A percentile compares a stretch with the other conserved stretches of the same genome.
Conservation (phyloP, 345 rosid genomes). For the Litchi chinensis region DNA sequence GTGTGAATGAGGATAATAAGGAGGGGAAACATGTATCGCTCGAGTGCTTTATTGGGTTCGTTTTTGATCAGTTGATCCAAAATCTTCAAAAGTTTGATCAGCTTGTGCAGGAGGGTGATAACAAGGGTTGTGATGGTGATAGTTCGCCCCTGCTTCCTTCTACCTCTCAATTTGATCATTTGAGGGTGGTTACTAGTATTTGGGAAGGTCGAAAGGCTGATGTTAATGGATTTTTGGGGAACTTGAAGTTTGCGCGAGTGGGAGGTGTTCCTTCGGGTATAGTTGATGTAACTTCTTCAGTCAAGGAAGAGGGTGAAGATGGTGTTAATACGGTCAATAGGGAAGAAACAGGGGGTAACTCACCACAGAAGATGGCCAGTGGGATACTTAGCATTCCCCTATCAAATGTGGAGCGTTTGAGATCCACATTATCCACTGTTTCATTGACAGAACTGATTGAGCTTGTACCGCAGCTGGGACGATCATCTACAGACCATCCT, state of each 20-base stretch:
- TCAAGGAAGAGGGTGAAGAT: constrained; percentile 59
- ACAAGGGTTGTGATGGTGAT: constrained; percentile 30
- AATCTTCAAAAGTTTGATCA: constrained; percentile 74
- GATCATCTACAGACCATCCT: constrained; percentile 80
- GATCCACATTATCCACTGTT: constrained; percentile 76
- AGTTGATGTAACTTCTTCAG: constrained; percentile 67
- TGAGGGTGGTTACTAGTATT: constrained; percentile 50
- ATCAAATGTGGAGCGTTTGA: constrained; percentile 90
- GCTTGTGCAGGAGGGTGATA: constrained; percentile 40
- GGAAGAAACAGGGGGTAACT: constrained; percentile 59
- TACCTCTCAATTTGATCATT: constrained; percentile 45
- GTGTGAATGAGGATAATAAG: constrained; percentile 25
- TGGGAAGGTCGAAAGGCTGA: constrained; percentile 85
- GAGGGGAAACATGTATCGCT: constrained; percentile 46
- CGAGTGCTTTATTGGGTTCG: constrained; percentile 56
- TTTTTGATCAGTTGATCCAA: constrained; percentile 55
- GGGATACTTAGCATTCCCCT: constrained; percentile 84
- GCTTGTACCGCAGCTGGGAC: constrained; percentile 77
- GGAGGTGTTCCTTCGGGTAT: constrained; percentile 84
- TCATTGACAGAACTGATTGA: constrained; percentile 84
- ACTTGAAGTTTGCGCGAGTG: constrained; percentile 84
- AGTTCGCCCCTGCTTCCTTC: constrained; percentile 29
- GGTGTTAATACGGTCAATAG: constrained; percentile 42
- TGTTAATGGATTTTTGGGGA: constrained; percentile 80
- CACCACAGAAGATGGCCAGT: constrained; percentile 70